phyloP scores from a whole-genome alignment of 1,284 basidiomycete species.

The Melampsora americana region DNA sequence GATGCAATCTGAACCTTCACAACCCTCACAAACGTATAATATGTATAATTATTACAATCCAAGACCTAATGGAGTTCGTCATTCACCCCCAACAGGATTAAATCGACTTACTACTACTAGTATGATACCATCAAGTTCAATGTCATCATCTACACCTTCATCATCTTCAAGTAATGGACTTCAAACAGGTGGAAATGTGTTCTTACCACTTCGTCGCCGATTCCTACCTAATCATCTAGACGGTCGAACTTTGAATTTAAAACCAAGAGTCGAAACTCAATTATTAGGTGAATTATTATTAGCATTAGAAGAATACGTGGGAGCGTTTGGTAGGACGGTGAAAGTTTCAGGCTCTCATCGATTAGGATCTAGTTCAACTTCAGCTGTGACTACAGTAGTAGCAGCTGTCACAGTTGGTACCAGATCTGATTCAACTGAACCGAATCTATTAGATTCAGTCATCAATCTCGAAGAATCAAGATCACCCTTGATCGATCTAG shows the following conservation, averaged over 20 bases:
- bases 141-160: background rate
- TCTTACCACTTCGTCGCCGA: slow-evolving; percentile 25
- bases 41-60: too few relatives aligned
- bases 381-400: slow-evolving; percentile 14
- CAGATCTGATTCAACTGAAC: background rate
- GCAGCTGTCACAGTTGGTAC: slow-evolving; percentile 10
- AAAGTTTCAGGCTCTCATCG: slow-evolving; percentile 35
- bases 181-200: slow-evolving; percentile 18
- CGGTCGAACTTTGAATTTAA: background rate
- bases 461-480: background rate
- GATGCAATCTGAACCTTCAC: background rate
- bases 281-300: slow-evolving; percentile 23
- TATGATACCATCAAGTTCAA: too few relatives aligned
- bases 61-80: too few relatives aligned
- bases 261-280: slow-evolving; percentile 39
- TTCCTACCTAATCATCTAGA: slow-evolving; percentile 23
- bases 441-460: background rate
- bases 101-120: too few relatives aligned
- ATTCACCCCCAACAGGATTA: background rate
- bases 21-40: too few relatives aligned
- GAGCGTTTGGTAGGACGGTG: slow-evolving; percentile 31
- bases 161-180: slow-evolving; percentile 20
- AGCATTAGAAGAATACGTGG: slow-evolving; percentile 33
- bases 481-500: slow-evolving; percentile 4
- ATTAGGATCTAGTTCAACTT: slow-evolving; percentile 18